Conservation (phyloP, 208 protist genomes). For the Leishmania turanica region DNA sequence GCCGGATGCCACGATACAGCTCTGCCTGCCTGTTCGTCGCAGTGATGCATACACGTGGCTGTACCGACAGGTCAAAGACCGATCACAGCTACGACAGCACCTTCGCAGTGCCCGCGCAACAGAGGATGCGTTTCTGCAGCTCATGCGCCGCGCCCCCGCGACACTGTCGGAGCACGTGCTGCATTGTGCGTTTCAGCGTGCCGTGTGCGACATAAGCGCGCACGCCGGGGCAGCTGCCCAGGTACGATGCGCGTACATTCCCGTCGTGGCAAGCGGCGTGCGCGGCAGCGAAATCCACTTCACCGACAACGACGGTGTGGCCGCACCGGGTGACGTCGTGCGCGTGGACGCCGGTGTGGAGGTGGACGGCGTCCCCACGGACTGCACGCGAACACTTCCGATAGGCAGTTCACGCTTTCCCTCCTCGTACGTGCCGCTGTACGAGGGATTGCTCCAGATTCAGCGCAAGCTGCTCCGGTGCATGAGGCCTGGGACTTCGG, state of each 20-base stretch:
- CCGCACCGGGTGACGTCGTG: constrained; percentile 24
- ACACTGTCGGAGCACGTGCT: constrained; percentile 36
- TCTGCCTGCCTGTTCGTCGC: constrained; percentile 12
- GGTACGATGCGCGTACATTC: constrained; percentile 48
- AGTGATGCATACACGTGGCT: constrained; percentile 6
- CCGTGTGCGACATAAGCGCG: constrained; percentile 25
- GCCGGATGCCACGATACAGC: constrained; percentile 5
- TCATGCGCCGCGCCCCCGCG: constrained; percentile 27
- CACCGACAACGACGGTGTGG: constrained; percentile 39
- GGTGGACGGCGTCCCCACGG: constrained; percentile 51
- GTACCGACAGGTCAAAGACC: constrained; percentile 40
- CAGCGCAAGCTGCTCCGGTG: constrained; percentile 42
- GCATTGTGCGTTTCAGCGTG: constrained; percentile 31
- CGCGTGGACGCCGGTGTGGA: constrained; percentile 58
- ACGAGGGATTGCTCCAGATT: constrained; percentile 42
- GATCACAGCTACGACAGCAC: constrained; percentile 43
- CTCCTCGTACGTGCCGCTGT: constrained; percentile 19
- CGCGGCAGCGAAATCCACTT: constrained; percentile 58
- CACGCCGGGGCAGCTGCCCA: constrained; percentile 13
- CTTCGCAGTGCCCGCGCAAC: constrained; percentile 49
- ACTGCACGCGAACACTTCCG: constrained; percentile 72
- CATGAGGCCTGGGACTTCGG: constrained; percentile 28
- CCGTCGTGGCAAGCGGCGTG: constrained; percentile 50
- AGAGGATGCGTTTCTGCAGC: constrained; percentile 36
- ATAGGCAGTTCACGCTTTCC: constrained; percentile 21